Percentiles rank a stretch among this genome's conserved stretches.
Conservation (phyloP, 2,329 filamentous ascomycete genomes). For the Orbilia ellipsospora region DNA sequence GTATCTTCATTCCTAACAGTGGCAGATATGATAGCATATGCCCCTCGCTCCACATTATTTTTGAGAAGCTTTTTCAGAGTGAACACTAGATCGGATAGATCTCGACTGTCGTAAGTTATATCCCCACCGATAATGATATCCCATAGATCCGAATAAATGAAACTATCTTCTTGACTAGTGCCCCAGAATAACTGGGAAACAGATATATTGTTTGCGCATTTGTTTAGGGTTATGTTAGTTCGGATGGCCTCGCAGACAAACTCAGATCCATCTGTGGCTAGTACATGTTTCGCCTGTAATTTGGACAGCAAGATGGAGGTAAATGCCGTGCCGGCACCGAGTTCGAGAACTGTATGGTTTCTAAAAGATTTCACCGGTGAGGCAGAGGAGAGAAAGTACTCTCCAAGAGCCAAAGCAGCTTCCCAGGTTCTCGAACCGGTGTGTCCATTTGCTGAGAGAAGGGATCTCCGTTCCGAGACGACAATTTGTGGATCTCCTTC, state of each 20-base stretch:
- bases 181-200: conserved; percentile 43
- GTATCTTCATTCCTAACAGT: conserved; percentile 78
- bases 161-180: conserved; percentile 59
- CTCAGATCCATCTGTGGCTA: conserved; percentile 79
- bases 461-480: conserved; percentile 68
- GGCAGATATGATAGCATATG: conserved; percentile 74
- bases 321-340: conserved; percentile 81
- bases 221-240: conserved; percentile 76
- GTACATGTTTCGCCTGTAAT: conserved; percentile 70
- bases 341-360: conserved; percentile 70
- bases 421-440: conserved; percentile 86
- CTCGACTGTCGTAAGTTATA: conserved; percentile 77
- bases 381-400: conserved; percentile 69
- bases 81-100: conserved; percentile 72
- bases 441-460: conserved; percentile 77
- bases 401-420: conserved; percentile 77
- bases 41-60: conserved; percentile 65
- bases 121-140: conserved; percentile 80
- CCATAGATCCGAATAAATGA: conserved; percentile 64
- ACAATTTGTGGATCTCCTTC: conserved; percentile 71
- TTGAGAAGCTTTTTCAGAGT: conserved; percentile 73
- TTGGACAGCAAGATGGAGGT: conserved; percentile 79
- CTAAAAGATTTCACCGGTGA: conserved; percentile 55
- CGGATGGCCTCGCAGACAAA: conserved; percentile 75
- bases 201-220: conserved; percentile 52